Evolutionary conservation across 2,329 filamentous ascomycete species (phyloP).

Genomic region (Ceratocystis colombiana): DNA sequence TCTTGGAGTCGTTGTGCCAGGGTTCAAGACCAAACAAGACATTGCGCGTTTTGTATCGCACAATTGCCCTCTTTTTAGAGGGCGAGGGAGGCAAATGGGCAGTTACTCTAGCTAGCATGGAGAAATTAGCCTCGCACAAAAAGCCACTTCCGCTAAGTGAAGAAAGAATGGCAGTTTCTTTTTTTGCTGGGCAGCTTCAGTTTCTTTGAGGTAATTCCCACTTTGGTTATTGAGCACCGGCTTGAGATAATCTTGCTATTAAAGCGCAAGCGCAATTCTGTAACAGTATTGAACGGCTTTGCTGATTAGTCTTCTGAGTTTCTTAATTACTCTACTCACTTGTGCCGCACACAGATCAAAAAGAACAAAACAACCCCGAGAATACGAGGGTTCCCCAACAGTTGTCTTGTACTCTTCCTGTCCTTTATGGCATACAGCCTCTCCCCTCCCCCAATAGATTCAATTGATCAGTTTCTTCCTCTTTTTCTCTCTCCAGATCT

Average conservation of each 20-base stretch:
- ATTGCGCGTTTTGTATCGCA: constrained; percentile 6
- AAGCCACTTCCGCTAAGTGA: too few relatives aligned
- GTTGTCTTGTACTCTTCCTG: not conserved
- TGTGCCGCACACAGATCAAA: not conserved
- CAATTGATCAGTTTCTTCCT: too few relatives aligned
- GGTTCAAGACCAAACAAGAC: constrained; percentile 14
- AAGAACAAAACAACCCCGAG: not conserved
- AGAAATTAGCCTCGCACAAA: too few relatives aligned
- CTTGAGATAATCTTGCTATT: not conserved
- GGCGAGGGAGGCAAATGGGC: not conserved
- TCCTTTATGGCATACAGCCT: not conserved
- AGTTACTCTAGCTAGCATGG: not conserved
- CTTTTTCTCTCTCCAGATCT: too few relatives aligned
- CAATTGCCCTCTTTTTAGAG: not conserved
- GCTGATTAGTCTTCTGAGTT: not conserved
- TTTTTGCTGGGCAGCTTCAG: not conserved
- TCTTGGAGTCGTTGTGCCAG: constrained; percentile 2
- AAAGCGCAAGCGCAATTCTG: too few relatives aligned
- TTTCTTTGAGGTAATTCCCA: not conserved
- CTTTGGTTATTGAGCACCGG: not conserved
- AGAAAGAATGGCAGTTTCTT: not conserved
- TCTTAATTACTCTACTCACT: not conserved
- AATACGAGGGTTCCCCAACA: constrained; percentile 14
- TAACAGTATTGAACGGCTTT: not conserved
- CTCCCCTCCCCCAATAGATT: too few relatives aligned